These are phyloP conservation scores for Colletotrichum orchidophilum DNA, from an alignment of 2,329 filamentous ascomycete species.

Conservation along the genomic window DNA sequence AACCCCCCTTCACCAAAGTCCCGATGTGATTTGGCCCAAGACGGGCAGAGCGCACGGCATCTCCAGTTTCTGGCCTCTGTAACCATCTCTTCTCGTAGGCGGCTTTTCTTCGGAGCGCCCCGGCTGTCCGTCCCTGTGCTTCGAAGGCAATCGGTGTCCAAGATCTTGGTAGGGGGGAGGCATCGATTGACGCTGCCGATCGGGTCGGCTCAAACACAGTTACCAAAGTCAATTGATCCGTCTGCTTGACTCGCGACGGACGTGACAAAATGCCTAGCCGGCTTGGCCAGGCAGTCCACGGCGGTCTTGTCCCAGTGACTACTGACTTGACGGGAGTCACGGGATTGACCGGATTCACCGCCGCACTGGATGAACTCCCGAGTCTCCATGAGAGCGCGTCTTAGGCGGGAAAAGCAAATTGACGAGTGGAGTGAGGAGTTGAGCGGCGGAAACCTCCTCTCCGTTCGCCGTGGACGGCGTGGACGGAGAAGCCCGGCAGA, in stretches of 20 bases:
- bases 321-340: background rate
- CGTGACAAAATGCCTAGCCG: background rate
- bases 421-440: background rate
- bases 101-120: background rate
- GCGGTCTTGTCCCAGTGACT: background rate
- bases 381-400: background rate
- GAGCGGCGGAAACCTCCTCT: slow-evolving; percentile 22
- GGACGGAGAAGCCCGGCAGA: background rate
- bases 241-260: background rate
- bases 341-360: slow-evolving; percentile 7
- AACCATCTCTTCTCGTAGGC: background rate
- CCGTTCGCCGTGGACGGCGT: slow-evolving; percentile 16
- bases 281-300: background rate
- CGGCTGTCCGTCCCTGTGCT: background rate
- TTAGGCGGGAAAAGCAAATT: background rate
- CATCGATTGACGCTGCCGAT: background rate
- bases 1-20: background rate
- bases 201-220: background rate
- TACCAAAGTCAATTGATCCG: background rate
- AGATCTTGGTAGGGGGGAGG: background rate
- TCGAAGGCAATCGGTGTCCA: background rate
- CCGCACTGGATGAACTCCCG: background rate
- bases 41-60: background rate
- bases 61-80: background rate
- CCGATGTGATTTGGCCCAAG: background rate